Percentiles rank a stretch among this genome's conserved stretches.
These are phyloP conservation scores for Orychophragmus violaceus DNA, from an alignment of 345 rosid genomes.

Conservation along the genomic window DNA sequence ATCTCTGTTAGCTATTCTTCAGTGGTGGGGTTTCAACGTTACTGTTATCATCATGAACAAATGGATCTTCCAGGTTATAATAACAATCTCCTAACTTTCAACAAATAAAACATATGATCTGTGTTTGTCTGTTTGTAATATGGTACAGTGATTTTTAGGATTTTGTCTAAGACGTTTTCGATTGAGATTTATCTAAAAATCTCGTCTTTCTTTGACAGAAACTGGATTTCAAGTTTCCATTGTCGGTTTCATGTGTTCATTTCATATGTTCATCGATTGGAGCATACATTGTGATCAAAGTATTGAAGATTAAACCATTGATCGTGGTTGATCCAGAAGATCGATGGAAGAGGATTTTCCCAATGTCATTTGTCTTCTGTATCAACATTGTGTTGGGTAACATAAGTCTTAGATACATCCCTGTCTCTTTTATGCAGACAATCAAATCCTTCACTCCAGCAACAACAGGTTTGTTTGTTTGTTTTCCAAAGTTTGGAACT, in stretches of 20 bases:
- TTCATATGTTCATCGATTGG: conserved; percentile 95
- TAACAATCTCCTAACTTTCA: too few relatives aligned
- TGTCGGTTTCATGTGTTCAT: conserved; percentile 85
- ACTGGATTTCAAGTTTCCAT: conserved; percentile 95
- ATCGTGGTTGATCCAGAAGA: conserved; percentile 87
- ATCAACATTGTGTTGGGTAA: conserved; percentile 95
- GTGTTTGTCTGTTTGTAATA: not conserved
- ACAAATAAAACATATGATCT: too few relatives aligned
- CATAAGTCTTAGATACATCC: conserved; percentile 90
- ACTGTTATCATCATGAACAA: conserved; percentile 98
- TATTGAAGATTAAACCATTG: conserved; percentile 87
- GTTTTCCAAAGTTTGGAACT: not conserved
- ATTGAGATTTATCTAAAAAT: not conserved
- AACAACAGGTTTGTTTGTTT: conserved; percentile 63
- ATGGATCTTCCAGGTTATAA: conserved; percentile 92
- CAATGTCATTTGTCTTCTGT: conserved; percentile 96
- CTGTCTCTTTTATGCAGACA: conserved; percentile 99
- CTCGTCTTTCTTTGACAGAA: too few relatives aligned
- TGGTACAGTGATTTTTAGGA: not conserved
- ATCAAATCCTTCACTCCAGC: conserved; percentile 99
- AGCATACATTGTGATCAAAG: conserved; percentile 82
- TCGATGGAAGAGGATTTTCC: conserved; percentile 92
- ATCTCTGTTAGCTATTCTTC: conserved; percentile 91
- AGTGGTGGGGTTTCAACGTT: conserved; percentile 97
- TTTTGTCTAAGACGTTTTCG: not conserved